Evolutionary conservation across 306 rosid genomes (phyloP).

Genomic region (Purshia tridentata): DNA sequence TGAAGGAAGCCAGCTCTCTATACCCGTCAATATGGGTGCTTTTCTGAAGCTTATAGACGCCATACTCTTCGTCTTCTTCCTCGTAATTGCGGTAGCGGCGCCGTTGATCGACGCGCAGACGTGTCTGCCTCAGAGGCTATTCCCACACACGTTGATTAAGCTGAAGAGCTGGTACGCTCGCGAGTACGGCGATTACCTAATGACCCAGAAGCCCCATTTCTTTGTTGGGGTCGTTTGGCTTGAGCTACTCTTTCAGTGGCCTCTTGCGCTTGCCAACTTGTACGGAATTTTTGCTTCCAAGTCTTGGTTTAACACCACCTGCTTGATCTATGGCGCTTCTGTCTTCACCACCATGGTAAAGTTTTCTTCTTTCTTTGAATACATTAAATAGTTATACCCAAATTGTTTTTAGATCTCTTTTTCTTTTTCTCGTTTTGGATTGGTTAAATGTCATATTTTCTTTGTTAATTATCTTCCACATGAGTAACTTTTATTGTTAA

Average conservation of each 20-base stretch:
- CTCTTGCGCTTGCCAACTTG: constrained; percentile 56
- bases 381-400: background rate
- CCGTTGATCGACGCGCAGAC: constrained; percentile 66
- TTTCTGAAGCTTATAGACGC: constrained; percentile 49
- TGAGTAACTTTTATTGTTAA: background rate
- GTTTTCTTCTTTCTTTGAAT: background rate
- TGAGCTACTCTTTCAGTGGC: constrained; percentile 83
- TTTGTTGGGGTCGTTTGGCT: constrained; percentile 69
- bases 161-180: constrained; percentile 51
- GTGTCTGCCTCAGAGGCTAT: constrained; percentile 45
- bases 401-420: background rate
- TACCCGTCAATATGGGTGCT: constrained; percentile 39
- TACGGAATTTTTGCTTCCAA: constrained; percentile 53
- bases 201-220: constrained; percentile 63
- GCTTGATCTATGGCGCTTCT: constrained; percentile 81
- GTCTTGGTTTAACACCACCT: constrained; percentile 74
- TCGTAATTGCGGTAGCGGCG: constrained; percentile 46
- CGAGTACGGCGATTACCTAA: constrained; percentile 59
- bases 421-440: background rate
- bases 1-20: background rate
- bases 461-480: background rate
- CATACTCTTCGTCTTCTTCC: constrained; percentile 47
- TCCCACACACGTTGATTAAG: constrained; percentile 48
- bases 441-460: too few species aligned
- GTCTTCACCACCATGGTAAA: constrained; percentile 64